Evolutionary conservation across 495 filamentous ascomycete species (phyloP).

Genomic region (Xylaria venustula): DNA sequence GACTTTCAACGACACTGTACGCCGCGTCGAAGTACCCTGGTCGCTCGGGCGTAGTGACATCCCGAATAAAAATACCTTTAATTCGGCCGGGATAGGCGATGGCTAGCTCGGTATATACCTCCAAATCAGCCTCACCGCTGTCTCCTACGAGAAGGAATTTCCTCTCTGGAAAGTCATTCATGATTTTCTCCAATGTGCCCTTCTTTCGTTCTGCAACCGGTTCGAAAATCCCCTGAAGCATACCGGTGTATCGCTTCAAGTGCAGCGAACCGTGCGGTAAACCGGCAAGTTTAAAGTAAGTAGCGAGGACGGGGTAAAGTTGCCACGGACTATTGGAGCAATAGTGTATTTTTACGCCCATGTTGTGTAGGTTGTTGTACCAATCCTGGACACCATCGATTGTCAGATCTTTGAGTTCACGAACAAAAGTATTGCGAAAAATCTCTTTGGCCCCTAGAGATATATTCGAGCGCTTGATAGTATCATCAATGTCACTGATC

Average conservation of each 20-base stretch:
- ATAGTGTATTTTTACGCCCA: slow-evolving; percentile 87
- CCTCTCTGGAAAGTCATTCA: slow-evolving; percentile 85
- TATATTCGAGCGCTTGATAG: slow-evolving; percentile 94
- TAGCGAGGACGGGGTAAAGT: slow-evolving; percentile 81
- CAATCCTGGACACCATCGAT: slow-evolving; percentile 86
- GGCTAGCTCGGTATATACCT: slow-evolving; percentile 94
- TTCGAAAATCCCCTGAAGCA: slow-evolving; percentile 97
- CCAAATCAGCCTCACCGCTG: slow-evolving; percentile 93
- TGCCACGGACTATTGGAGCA: slow-evolving; percentile 97
- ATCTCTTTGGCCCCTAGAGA: slow-evolving; percentile 83
- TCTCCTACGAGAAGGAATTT: slow-evolving; percentile 92
- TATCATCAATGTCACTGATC: slow-evolving; percentile 98
- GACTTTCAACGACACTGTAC: slow-evolving; percentile 34
- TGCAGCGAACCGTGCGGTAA: slow-evolving; percentile 88
- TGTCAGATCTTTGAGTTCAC: slow-evolving; percentile 75
- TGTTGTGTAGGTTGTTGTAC: slow-evolving; percentile 72
- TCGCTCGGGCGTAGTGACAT: slow-evolving; percentile 76
- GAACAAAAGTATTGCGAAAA: slow-evolving; percentile 91
- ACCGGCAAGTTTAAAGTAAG: slow-evolving; percentile 75
- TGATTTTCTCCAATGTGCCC: slow-evolving; percentile 75
- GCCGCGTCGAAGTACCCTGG: slow-evolving; percentile 76
- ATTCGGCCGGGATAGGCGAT: slow-evolving; percentile 79
- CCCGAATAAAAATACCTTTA: slow-evolving; percentile 82
- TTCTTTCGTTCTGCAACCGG: slow-evolving; percentile 94
- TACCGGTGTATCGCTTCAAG: slow-evolving; percentile 90